These are phyloP conservation scores for Lachancea kluyveri DNA, from an alignment of 805 yeast species.

Conservation along the genomic window DNA sequence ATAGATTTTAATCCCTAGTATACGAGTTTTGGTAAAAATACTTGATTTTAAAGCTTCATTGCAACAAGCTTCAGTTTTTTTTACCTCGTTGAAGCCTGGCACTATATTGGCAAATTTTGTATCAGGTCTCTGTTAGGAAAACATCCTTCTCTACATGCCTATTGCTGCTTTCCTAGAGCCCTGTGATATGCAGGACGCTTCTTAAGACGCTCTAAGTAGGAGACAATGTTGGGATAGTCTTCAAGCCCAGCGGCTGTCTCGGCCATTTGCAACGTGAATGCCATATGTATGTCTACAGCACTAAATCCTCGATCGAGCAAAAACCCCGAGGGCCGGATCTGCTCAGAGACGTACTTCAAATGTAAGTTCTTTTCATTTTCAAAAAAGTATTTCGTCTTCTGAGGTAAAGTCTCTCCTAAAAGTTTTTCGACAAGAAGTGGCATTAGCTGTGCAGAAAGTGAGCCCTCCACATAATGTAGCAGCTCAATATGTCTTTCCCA, in stretches of 20 bases:
- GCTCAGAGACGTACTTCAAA: constrained; percentile 37
- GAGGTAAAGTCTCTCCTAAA: constrained; percentile 35
- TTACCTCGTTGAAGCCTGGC: no score
- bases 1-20: no score
- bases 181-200: no score
- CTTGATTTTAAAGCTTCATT: no score
- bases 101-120: no score
- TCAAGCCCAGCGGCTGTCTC: constrained; percentile 13
- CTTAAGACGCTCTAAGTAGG: constrained; percentile 22
- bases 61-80: no score
- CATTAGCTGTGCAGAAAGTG: constrained; percentile 46
- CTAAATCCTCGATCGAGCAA: constrained; percentile 47
- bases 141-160: no score
- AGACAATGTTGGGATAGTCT: constrained; percentile 21
- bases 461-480: constrained; percentile 57
- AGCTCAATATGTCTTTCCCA: constrained; percentile 44
- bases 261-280: constrained; percentile 37
- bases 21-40: no score
- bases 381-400: constrained; percentile 37
- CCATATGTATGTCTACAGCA: constrained; percentile 51
- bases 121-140: no score
- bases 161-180: no score
- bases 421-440: constrained; percentile 33
- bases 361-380: constrained; percentile 40
- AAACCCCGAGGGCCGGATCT: constrained; percentile 34